phyloP scores from a whole-genome alignment of 805 yeast genomes.

The Scheffersomyces coipomensis region DNA sequence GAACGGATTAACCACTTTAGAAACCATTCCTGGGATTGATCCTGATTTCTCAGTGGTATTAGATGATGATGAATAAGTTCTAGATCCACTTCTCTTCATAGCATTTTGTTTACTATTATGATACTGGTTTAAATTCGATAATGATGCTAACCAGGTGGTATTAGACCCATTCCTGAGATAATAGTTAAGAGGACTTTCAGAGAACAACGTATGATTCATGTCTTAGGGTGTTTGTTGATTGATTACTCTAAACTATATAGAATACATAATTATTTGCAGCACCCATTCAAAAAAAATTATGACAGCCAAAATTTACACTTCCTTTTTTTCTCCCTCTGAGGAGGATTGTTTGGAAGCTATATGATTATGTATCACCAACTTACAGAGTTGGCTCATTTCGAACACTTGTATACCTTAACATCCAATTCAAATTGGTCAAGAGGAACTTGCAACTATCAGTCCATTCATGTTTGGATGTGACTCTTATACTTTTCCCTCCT shows the following conservation, averaged over 20 bases:
- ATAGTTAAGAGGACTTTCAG: not conserved
- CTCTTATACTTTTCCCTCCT: slow-evolving; percentile 73
- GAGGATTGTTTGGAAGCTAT: no score
- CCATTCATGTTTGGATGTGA: slow-evolving; percentile 80
- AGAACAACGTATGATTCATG: not conserved
- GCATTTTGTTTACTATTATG: not conserved
- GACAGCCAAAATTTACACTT: no score
- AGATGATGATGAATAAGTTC: slow-evolving; percentile 2
- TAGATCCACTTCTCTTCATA: not conserved
- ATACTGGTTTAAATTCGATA: slow-evolving; percentile 1
- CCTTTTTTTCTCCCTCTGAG: no score
- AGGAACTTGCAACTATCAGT: slow-evolving; percentile 83
- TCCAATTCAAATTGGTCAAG: slow-evolving; percentile 78
- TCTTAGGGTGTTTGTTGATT: no score
- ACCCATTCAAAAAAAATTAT: no score
- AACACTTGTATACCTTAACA: slow-evolving; percentile 66
- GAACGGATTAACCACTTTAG: slow-evolving; percentile 6
- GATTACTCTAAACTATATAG: no score
- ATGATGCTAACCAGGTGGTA: slow-evolving; percentile 1
- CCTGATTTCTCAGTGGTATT: slow-evolving; percentile 1
- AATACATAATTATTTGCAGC: no score
- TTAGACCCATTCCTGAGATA: not conserved
- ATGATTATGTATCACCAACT: no score
- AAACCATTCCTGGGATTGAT: not conserved
- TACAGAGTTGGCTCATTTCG: slow-evolving; percentile 11